Evolutionary conservation across 768 basidiomycete genomes (phyloP), one percentile per base, ranked within the genome.

Genomic region (Tephrocybe sp.): DNA sequence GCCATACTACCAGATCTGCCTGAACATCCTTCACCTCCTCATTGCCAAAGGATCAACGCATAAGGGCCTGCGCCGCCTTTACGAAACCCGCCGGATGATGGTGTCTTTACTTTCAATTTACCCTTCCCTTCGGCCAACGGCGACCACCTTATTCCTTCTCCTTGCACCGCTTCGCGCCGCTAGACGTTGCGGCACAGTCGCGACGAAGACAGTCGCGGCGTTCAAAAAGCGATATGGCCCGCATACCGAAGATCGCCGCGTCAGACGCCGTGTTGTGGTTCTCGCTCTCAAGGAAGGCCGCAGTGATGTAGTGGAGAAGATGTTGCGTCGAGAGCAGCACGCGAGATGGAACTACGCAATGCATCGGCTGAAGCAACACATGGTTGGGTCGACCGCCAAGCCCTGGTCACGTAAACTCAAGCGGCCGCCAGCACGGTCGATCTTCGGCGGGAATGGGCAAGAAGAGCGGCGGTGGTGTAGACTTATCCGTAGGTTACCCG

Each of bases 281-380:
- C 69, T 86, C 40, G 86, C 85, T 24, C 58, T 84, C 47, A 86
- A 83, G 62, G 80, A 89, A 67, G 79, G 83, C 13, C 76, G 83
- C 38, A 64, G 70, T 53, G 80, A 81, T 57, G 76, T 86, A 49
- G 67, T 69, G 15, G 45, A 67, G 50, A 60, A 59, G 52, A 60
- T 72, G 49, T 47, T 66, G 25, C 38, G 47, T 8, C 47, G 54
- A 22, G 63, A 66, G 31, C 41, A 40, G 37, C 8, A n/a, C 6
- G 37, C 27, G 15, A 31, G 54, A 24, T 39, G 57, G 57, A 29
- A 31, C 13, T 34, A 49, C 29, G 34, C 47, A 42, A 47, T 16
- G 31, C 65, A 62, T 63, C 50, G 45, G 27, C 24, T 51, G 42
- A 59, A 59, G 47, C 48, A 49, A 47, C 27, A 43, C n/a, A 47